These are phyloP conservation scores for Fomitopsis betulina DNA, from an alignment of 1,284 basidiomycete genomes.

Conservation along the genomic window DNA sequence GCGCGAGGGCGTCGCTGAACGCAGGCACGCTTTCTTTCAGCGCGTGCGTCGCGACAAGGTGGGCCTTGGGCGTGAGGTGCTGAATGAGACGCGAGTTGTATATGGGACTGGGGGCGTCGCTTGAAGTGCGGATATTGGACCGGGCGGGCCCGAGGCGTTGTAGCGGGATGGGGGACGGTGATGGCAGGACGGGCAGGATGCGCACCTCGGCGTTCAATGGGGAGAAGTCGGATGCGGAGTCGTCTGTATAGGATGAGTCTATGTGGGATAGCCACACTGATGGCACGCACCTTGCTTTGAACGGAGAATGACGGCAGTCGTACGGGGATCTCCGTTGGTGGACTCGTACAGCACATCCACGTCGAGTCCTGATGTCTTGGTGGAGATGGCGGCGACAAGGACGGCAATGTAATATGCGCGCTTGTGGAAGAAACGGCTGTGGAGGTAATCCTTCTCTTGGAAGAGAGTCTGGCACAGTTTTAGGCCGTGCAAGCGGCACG, in stretches of 20 bases:
- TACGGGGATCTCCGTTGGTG: conserved; percentile 58
- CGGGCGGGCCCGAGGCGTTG: conserved; percentile 73
- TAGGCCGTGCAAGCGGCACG: background rate
- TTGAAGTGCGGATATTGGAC: conserved; percentile 55
- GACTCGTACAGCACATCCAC: conserved; percentile 63
- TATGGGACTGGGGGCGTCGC: conserved; percentile 53
- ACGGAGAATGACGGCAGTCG: conserved; percentile 62
- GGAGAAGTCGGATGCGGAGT: conserved; percentile 53
- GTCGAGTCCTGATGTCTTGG: conserved; percentile 38
- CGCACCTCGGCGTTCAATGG: conserved; percentile 69
- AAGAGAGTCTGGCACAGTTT: conserved; percentile 58
- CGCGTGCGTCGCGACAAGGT: conserved; percentile 68
- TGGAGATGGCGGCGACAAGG: conserved; percentile 63
- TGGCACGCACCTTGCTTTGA: conserved; percentile 47
- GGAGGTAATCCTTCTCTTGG: conserved; percentile 93
- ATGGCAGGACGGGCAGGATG: conserved; percentile 67
- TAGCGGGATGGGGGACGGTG: conserved; percentile 55
- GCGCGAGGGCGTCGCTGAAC: conserved; percentile 72
- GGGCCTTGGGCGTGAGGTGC: conserved; percentile 58
- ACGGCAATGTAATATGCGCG: conserved; percentile 86
- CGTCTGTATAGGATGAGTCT: conserved; percentile 32
- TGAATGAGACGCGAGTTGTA: conserved; percentile 80
- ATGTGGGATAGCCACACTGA: conserved; percentile 1
- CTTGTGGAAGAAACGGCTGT: conserved; percentile 91
- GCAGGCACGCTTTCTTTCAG: conserved; percentile 60